Base-by-base conservation (phyloP, 495 filamentous ascomycete species). In the Rhizodiscina lignyota region DNA sequence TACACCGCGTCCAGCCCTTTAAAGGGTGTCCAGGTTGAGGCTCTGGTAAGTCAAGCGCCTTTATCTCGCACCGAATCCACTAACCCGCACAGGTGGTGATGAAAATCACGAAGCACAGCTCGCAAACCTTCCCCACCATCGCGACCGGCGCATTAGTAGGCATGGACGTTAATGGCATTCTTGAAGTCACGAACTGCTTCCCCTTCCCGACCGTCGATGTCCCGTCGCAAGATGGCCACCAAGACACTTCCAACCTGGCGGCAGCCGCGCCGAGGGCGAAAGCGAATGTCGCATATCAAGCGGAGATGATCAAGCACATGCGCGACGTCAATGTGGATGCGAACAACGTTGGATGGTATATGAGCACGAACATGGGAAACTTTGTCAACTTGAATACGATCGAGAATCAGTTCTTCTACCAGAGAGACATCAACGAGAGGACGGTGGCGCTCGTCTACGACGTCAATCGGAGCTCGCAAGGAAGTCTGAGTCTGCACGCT, bases 301-400 rank as follows among this genome's bases (percentile, higher is more conserved):
- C 76, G 40, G 91, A 97, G 60, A 96, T 96, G 89, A 85, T 97
- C 54, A 79, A 82, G 44, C 86, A 84, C 57, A 66, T 97, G 24
- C 74, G 85, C 51, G 91, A 94, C 58, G 91, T 97, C 47, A 97
- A 97, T 53, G 81, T 96, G 37, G 89, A 97, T 56, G 89, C 89
- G 42, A 92, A 96, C 64, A 93, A 83, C 47, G 84, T 91, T 37
- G 89, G 89, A 39, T 97, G 87, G 87, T 97, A 97, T 60, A 93
- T 83, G 36, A 94, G 85, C 59, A 84, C 87, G 39, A 94, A 84
- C 60, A 89, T 97, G 74, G 91, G 89, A 52, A 94, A 94, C 67
- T 97, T 96, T 40, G 70, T 96, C 62, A 93, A 81, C 63, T 57
- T 77, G 47, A 83, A 80, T 64, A 84, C 92, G 51, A 82, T 96